Conservation (phyloP, 2,329 filamentous ascomycete species). For the Domatiomyces globalis region DNA sequence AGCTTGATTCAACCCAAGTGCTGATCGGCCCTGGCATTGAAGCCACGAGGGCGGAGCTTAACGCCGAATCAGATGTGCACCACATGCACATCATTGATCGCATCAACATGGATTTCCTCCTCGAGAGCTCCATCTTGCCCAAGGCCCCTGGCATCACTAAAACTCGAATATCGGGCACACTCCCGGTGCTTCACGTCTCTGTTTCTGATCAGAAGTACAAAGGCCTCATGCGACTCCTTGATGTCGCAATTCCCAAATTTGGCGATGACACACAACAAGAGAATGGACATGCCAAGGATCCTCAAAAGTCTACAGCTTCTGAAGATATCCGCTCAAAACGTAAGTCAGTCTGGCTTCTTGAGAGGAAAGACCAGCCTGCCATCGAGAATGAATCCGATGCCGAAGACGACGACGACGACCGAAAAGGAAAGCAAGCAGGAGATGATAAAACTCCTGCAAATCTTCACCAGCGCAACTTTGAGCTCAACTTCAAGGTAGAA, state of each 20-base stretch:
- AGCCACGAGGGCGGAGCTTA: slow-evolving; percentile 70
- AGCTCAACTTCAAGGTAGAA: slow-evolving; percentile 93
- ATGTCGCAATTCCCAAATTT: slow-evolving; percentile 84
- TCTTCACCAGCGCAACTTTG: slow-evolving; percentile 78
- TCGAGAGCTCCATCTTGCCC: slow-evolving; percentile 94
- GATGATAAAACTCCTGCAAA: slow-evolving; percentile 30
- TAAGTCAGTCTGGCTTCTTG: slow-evolving; percentile 24
- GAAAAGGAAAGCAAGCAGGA: slow-evolving; percentile 45
- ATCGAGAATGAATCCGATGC: slow-evolving; percentile 54
- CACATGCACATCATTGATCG: slow-evolving; percentile 84
- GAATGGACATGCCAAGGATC: slow-evolving; percentile 23
- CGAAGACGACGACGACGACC: slow-evolving; percentile 47
- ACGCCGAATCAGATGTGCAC: slow-evolving; percentile 50
- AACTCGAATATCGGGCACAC: slow-evolving; percentile 75
- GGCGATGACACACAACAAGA: slow-evolving; percentile 33
- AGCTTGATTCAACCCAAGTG: slow-evolving; percentile 85
- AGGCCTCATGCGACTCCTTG: slow-evolving; percentile 86
- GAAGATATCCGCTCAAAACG: slow-evolving; percentile 21
- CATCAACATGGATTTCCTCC: slow-evolving; percentile 92
- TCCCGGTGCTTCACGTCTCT: slow-evolving; percentile 81
- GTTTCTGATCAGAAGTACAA: slow-evolving; percentile 96
- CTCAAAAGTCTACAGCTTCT: slow-evolving; percentile 21
- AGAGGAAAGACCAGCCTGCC: slow-evolving; percentile 61
- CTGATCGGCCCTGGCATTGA: slow-evolving; percentile 89
- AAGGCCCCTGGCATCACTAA: slow-evolving; percentile 89